phyloP scores from a whole-genome alignment of 352 stramenopile genomes.

The Thalassiosira sp. region DNA sequence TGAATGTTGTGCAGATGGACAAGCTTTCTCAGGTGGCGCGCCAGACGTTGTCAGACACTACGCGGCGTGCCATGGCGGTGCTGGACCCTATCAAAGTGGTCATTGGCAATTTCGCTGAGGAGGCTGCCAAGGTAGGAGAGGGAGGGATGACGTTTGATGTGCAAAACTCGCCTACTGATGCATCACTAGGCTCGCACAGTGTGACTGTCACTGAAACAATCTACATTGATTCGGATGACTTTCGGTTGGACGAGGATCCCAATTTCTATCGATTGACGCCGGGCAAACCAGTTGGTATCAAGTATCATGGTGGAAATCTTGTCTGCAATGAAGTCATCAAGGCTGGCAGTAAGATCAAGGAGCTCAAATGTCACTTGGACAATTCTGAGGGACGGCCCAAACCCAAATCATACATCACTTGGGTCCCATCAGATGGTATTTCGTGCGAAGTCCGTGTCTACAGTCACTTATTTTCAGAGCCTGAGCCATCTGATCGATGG shows the following conservation, averaged over 20 bases:
- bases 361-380: constrained; percentile 77
- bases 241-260: constrained; percentile 78
- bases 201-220: constrained; percentile 82
- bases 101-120: constrained; percentile 82
- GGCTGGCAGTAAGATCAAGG: constrained; percentile 74
- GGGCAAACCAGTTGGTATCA: constrained; percentile 94
- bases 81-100: constrained; percentile 85
- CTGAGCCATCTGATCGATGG: constrained; percentile 86
- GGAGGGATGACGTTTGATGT: constrained; percentile 69
- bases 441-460: constrained; percentile 93
- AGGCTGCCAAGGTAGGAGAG: constrained; percentile 33
- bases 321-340: constrained; percentile 89
- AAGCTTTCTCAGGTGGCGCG: constrained; percentile 74
- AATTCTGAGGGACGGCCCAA: constrained; percentile 62
- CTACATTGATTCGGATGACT: constrained; percentile 87
- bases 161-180: constrained; percentile 81
- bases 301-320: constrained; percentile 91
- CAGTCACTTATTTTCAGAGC: constrained; percentile 94
- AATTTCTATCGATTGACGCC: constrained; percentile 94
- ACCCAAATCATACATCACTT: constrained; percentile 92
- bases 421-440: constrained; percentile 88
- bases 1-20: constrained; percentile 85
- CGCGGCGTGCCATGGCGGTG: constrained; percentile 83
- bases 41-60: constrained; percentile 53
- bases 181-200: constrained; percentile 75